Evolutionary conservation across 208 protist genomes (phyloP), one percentile per base, ranked within the genome.

Genomic region (Leishmania tarentolae): DNA sequence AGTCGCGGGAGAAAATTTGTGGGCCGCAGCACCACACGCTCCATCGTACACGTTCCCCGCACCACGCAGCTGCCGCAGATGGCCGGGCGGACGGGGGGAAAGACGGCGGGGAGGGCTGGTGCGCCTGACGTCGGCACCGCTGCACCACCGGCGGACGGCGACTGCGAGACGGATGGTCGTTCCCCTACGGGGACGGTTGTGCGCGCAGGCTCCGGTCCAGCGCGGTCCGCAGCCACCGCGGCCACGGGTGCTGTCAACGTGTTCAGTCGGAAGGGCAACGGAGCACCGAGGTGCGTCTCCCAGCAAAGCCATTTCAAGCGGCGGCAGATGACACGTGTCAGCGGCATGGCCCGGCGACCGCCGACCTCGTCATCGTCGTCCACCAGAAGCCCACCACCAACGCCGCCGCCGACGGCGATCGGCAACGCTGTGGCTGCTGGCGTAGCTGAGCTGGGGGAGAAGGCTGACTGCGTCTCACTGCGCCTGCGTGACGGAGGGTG

Each of bases 21-120:
- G 28, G 82, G 82, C 24, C 59, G 71, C 76, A 85, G 82, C 61
- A 80, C 28, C 13, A 85, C 50, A 28, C 76, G 76, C 61, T 81
- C 82, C 11, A 85, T 75, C 31, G 76, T 69, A 71, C 82, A 85
- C 28, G 71, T 78, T 28, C 82, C 82, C 8, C 72, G 77, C 9
- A 85, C 37, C 21, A 85, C 71, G 31, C 78, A 63, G 71, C 76
- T 69, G 76, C 82, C 82, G 61, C 65, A 57, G 46, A 85, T 73
- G 17, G 53, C 59, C 7, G 82, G 82, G 31, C 66, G 71, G 5
- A 78, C 63, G 5, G 61, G 40, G n/a, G 76, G 82, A 28, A 85
- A 46, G 40, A 73, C 61, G 2, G 71, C 13, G 50, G 50, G 9
- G 63, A 40, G 47, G 2, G 44, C 46, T 40, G 68, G 24, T 42